Conservation (phyloP, 2,329 filamentous ascomycete species). For the Bipolaris oryzae region DNA sequence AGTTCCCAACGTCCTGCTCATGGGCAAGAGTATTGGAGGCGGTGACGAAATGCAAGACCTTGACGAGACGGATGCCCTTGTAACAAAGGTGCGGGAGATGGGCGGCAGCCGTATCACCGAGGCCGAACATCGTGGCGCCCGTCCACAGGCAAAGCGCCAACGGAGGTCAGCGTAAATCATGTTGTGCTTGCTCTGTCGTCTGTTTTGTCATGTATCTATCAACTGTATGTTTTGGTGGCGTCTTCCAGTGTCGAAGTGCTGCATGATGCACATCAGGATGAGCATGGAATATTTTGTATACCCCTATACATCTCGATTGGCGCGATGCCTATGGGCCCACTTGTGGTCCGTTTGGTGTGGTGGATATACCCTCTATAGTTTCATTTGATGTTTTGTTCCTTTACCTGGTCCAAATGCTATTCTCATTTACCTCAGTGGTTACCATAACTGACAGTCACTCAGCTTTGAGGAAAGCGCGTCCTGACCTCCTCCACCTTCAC, state of each 20-base stretch:
- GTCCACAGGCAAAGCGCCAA: slow-evolving; percentile 17
- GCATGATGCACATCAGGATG: neutral
- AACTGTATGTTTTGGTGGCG: neutral
- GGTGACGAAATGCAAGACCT: slow-evolving; percentile 82
- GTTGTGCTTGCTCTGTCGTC: neutral
- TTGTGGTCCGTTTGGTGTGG: slow-evolving; percentile 7
- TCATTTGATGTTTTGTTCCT: slow-evolving; percentile 5
- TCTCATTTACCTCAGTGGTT: neutral
- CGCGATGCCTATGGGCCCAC: slow-evolving; percentile 7
- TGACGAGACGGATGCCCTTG: slow-evolving; percentile 66
- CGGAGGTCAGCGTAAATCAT: slow-evolving; percentile 6
- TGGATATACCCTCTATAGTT: slow-evolving; percentile 26
- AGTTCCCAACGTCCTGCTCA: slow-evolving; percentile 90
- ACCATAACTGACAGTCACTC: neutral
- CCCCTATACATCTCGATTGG: slow-evolving; percentile 11
- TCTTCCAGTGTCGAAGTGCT: neutral
- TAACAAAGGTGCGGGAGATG: slow-evolving; percentile 73
- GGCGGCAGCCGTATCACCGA: slow-evolving; percentile 69
- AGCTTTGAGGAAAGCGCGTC: neutral
- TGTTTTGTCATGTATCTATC: slow-evolving; percentile 6
- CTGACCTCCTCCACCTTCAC: slow-evolving; percentile 1
- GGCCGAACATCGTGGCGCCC: slow-evolving; percentile 26
- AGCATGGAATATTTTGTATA: slow-evolving; percentile 12
- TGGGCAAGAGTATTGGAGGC: slow-evolving; percentile 87
- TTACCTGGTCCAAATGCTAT: neutral